Base-by-base conservation (phyloP, 108 stramenopile genomes). In the Cyclotella atomus region DNA sequence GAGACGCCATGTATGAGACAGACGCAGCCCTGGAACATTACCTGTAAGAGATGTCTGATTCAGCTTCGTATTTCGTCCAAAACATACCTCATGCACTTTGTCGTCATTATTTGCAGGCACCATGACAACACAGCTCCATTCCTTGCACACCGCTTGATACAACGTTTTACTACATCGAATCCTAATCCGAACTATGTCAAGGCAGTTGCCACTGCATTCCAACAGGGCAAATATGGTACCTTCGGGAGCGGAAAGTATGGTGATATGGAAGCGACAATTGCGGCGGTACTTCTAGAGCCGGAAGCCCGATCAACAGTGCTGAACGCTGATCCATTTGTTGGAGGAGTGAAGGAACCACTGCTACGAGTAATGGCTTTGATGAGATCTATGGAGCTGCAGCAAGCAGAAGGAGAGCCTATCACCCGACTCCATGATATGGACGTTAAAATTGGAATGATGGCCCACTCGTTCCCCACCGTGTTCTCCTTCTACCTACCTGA, bases 401-500 rank as follows among this genome's bases (percentile, higher is more conserved):
- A 70, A 53, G 24, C 55, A 12, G 60, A 49, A 10, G 73, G 60
- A 3, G 61, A 82, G 43, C 57, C 79, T 28, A 67, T 71, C 46
- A 36, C 67, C 15, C 52, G 67, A 70, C 56, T 84, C 7, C 3
- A 44, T 3, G 73, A 76, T 43, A 33, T 86, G 59, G 53, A 52
- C 21, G 27, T n/a, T 15, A 69, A 61, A 44, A 88, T 87, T 62
- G 87, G 84, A 12, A 63, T 81, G 75, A 75, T 75, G 73, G 73
- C 84, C 2, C 76, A 85, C 59, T 38, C 61, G 25, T 76, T 84
- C 43, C 84, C 76, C 27, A 82, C 73, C 20, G 85, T 88, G 6
- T 88, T 88, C 69, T 75, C 72, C 14, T 88, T 79, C 52, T 81
- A 80, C 38, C 50, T 74, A n/a, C 86, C 90, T 23, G 81, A 83